Evolutionary conservation across 768 basidiomycete genomes (phyloP), one percentile per base, ranked within the genome.

Genomic region (Podaxis sp.): DNA sequence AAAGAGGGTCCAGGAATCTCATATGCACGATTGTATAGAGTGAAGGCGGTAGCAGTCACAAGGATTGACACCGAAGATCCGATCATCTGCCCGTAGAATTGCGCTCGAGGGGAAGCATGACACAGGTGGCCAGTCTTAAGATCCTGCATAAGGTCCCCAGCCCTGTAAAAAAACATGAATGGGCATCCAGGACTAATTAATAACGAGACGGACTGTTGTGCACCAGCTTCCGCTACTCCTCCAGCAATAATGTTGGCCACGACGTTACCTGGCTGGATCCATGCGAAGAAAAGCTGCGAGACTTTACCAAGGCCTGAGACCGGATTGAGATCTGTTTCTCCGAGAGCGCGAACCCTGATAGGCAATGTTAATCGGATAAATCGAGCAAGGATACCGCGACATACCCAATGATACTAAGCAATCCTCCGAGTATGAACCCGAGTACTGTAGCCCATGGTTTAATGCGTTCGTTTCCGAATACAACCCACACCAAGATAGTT

Each of bases 171-270:
- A 13, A 24, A 17, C 39, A 13, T 59, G 2, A 53, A 26, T 26
- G 6, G 39, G 22, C n/a, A 58, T 19, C 2, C 57, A 12, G 63
- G 26, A 38, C 54, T 26, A 40, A 52, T 38, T 19, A 8, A 58
- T 49, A 17, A 63, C 33, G 9, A 9, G 33, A 7, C 87, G 65
- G 70, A 93, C 90, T 96, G 94, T 74, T 89, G 89, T 28, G 94
- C 94, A n/a, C 94, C 94, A 40, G 94, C 94, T 76, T 96, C 95
- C 2, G 94, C 90, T n/a, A 97, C 93, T 33, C 94, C 95, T 3
- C 96, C 96, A 1, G 96, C 96, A 51, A 99, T 93, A 70, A 99
- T 92, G 70, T 98, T 99, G 0, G 96, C 96, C n/a, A 97, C 93
- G 19, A 97, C 87, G 70, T 96, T 96, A 24, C 93, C 92, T 2